Conservation (phyloP, 179 eudicot genomes). For the Spinacia oleracea region DNA sequence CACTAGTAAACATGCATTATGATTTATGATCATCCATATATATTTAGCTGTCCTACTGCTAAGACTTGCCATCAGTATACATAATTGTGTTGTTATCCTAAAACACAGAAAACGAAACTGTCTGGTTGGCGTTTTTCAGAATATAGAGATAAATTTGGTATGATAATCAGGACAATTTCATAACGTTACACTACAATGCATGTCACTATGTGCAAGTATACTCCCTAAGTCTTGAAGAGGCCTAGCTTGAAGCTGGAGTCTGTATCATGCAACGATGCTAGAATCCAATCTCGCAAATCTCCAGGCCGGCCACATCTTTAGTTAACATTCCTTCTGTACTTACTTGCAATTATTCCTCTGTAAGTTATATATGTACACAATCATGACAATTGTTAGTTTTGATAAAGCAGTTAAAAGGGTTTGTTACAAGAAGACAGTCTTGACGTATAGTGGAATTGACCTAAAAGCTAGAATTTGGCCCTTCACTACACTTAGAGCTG, state of each 20-base stretch:
- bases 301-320: neutral
- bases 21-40: too few species aligned
- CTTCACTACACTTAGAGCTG: slow-evolving; percentile 7
- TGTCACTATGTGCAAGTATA: neutral
- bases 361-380: neutral
- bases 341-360: neutral
- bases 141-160: neutral
- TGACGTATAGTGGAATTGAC: neutral
- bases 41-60: too few species aligned
- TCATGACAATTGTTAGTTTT: neutral
- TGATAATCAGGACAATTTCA: neutral
- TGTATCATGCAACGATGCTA: neutral
- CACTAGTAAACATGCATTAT: too few species aligned
- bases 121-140: neutral
- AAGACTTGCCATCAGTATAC: too few species aligned
- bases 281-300: neutral
- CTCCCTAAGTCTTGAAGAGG: neutral
- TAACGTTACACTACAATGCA: neutral
- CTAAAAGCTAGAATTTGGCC: neutral
- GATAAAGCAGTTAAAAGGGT: neutral
- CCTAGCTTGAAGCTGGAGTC: neutral
- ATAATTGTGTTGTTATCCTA: too few species aligned
- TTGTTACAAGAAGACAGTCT: neutral
- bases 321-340: neutral
- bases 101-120: neutral